Percentiles rank a stretch among this genome's conserved stretches.
phyloP scores from a whole-genome alignment of 108 stramenopile genomes.

The Cyclostephanos invisitatus region DNA sequence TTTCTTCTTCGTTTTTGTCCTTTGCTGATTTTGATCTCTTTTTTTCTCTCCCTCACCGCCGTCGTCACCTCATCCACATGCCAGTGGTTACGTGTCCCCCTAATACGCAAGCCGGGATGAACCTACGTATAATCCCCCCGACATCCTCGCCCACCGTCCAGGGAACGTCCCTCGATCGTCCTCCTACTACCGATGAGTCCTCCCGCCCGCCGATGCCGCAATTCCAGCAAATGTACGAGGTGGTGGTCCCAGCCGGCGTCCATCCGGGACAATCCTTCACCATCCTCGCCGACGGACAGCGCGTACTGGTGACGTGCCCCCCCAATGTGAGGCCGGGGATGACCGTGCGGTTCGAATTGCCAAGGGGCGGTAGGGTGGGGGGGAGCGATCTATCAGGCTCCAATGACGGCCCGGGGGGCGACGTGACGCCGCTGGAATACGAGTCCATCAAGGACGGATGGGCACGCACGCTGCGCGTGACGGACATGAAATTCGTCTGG shows the following conservation, averaged over 20 bases:
- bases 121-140: conserved; percentile 81
- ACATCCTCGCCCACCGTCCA: conserved; percentile 34
- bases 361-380: conserved; percentile 48
- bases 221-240: conserved; percentile 86
- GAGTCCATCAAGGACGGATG: conserved; percentile 83
- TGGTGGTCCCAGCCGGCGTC: conserved; percentile 84
- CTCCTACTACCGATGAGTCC: conserved; percentile 1
- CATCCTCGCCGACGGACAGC: conserved; percentile 85
- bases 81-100: conserved; percentile 71
- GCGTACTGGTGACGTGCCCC: conserved; percentile 92
- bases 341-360: conserved; percentile 88
- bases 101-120: conserved; percentile 78
- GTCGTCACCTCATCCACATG: neutral
- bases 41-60: neutral
- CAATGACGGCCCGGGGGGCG: conserved; percentile 34
- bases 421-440: conserved; percentile 46
- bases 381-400: conserved; percentile 21
- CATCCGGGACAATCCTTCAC: conserved; percentile 84
- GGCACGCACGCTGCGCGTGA: conserved; percentile 80
- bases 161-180: conserved; percentile 56
- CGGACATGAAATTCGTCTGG: conserved; percentile 93
- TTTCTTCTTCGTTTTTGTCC: neutral
- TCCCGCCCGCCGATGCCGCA: conserved; percentile 22
- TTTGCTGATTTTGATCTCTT: neutral
- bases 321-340: conserved; percentile 84